Conservation (phyloP, 768 basidiomycete genomes). For the Mycena albidolilacea region DNA sequence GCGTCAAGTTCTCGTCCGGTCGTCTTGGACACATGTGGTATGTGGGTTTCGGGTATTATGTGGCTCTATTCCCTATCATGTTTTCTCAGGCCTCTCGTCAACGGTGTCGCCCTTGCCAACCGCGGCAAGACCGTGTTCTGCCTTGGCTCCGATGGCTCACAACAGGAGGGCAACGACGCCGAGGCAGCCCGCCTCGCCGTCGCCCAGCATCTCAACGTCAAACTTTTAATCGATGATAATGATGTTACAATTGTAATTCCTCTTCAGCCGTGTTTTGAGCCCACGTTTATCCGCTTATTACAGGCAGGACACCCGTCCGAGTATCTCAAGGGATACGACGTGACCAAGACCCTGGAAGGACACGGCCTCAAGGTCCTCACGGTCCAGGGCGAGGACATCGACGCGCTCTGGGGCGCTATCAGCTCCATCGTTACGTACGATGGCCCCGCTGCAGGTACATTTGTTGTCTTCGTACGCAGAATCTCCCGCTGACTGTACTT, state of each 20-base stretch:
- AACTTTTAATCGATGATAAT: slow-evolving; percentile 91
- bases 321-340: slow-evolving; percentile 85
- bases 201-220: slow-evolving; percentile 86
- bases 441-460: slow-evolving; percentile 85
- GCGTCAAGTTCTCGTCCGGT: slow-evolving; percentile 94
- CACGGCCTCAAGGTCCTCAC: slow-evolving; percentile 86
- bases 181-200: slow-evolving; percentile 92
- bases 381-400: slow-evolving; percentile 85
- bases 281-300: slow-evolving; percentile 35
- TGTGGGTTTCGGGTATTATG: slow-evolving; percentile 34
- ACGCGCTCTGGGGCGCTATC: slow-evolving; percentile 81
- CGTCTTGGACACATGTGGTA: slow-evolving; percentile 93
- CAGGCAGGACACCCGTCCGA: slow-evolving; percentile 82
- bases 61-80: slow-evolving; percentile 21
- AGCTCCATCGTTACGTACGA: slow-evolving; percentile 66
- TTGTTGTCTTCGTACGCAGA: not conserved
- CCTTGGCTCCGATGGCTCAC: slow-evolving; percentile 91
- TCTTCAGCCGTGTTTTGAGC: not conserved
- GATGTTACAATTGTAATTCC: slow-evolving; percentile 82
- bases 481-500: not conserved
- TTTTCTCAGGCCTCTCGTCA: slow-evolving; percentile 74
- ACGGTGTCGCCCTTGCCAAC: slow-evolving; percentile 88
- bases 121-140: slow-evolving; percentile 84
- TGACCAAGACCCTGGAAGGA: slow-evolving; percentile 81
- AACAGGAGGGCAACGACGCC: slow-evolving; percentile 93